Percentiles rank a stretch among this genome's conserved stretches.
Conservation (phyloP, 305 asterid genomes). For the Fraxinus velutina region DNA sequence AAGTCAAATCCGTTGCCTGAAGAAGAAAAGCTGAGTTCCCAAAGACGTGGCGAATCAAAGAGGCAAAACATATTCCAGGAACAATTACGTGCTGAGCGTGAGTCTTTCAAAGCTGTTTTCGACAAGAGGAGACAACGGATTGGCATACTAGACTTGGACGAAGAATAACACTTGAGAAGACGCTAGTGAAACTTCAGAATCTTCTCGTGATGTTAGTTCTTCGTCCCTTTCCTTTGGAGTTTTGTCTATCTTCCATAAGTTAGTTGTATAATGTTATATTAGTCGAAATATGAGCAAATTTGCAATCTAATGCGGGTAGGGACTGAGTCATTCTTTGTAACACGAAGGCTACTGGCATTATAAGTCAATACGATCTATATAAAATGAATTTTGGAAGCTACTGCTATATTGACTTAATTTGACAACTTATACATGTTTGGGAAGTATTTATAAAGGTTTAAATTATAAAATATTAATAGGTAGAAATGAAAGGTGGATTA, state of each 20-base stretch:
- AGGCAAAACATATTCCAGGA: constrained; percentile 56
- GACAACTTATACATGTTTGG: not conserved
- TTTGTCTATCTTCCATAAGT: constrained; percentile 2
- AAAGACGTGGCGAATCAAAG: constrained; percentile 38
- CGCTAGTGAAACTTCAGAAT: not conserved
- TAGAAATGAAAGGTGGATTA: no score
- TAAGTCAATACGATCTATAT: not conserved
- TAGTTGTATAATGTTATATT: not conserved
- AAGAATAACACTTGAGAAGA: constrained; percentile 24
- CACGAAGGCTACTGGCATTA: not conserved
- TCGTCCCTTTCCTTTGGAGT: not conserved
- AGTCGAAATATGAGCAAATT: not conserved
- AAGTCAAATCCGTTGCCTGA: constrained; percentile 68
- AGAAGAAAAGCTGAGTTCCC: constrained; percentile 46
- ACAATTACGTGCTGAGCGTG: constrained; percentile 73
- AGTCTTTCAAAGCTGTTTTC: constrained; percentile 75
- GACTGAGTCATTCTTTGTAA: not conserved
- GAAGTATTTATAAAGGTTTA: not conserved
- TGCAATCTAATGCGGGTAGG: not conserved
- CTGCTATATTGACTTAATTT: not conserved
- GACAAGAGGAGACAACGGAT: constrained; percentile 70
- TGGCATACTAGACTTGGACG: constrained; percentile 44
- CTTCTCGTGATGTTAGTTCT: not conserved
- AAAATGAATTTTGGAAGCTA: not conserved
- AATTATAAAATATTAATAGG: not conserved